phyloP scores from a whole-genome alignment of 2,329 filamentous ascomycete genomes.

The Penicillium decumbens region DNA sequence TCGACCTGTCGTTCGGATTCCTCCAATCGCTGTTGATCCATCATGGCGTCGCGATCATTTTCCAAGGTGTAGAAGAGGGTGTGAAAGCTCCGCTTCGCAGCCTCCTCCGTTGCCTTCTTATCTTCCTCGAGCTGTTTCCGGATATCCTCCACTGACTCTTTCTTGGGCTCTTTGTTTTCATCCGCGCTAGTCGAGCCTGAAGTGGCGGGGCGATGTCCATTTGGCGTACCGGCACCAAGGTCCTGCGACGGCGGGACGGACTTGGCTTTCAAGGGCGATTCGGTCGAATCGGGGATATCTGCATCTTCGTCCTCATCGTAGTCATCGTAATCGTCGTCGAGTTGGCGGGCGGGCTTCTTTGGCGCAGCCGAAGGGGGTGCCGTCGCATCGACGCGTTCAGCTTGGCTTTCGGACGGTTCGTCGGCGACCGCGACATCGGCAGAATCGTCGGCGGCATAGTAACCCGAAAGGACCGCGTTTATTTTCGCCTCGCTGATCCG shows the following conservation, averaged over 20 bases:
- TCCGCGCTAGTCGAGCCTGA: constrained; percentile 60
- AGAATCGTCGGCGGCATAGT: constrained; percentile 28
- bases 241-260: constrained; percentile 51
- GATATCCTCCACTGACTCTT: constrained; percentile 74
- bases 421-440: constrained; percentile 48
- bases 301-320: constrained; percentile 60
- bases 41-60: constrained; percentile 91
- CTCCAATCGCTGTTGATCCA: constrained; percentile 94
- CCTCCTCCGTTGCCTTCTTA: constrained; percentile 83
- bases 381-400: constrained; percentile 49
- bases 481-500: constrained; percentile 72
- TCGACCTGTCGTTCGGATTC: constrained; percentile 95
- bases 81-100: constrained; percentile 83
- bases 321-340: constrained; percentile 71
- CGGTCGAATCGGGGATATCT: constrained; percentile 46
- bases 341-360: constrained; percentile 64
- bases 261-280: constrained; percentile 52
- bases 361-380: constrained; percentile 40
- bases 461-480: constrained; percentile 63
- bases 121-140: constrained; percentile 90
- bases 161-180: constrained; percentile 53
- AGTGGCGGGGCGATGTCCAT: constrained; percentile 63
- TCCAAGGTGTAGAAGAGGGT: constrained; percentile 93
- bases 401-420: constrained; percentile 31
- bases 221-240: constrained; percentile 60